These are phyloP conservation scores for Epichloe elymi DNA, from an alignment of 2,329 filamentous ascomycete species.

Conservation along the genomic window DNA sequence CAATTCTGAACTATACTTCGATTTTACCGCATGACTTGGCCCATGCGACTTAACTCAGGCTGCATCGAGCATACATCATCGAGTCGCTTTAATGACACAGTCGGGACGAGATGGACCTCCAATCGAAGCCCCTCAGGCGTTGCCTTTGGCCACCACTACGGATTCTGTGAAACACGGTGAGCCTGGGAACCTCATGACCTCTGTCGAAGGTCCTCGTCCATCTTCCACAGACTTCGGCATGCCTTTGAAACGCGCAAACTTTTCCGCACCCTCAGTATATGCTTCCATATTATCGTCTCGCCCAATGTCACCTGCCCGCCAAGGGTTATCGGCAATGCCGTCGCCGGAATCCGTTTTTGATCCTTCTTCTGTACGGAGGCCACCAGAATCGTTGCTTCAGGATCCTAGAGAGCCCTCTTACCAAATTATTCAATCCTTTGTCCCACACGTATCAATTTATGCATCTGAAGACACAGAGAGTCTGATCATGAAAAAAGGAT, in stretches of 20 bases:
- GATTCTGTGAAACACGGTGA: constrained; percentile 40
- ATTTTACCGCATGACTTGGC: constrained; percentile 10
- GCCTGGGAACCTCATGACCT: constrained; percentile 43
- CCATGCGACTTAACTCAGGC: neutral
- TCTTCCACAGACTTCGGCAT: constrained; percentile 40
- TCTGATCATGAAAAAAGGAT: constrained; percentile 70
- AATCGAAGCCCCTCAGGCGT: constrained; percentile 54
- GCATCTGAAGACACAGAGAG: constrained; percentile 78
- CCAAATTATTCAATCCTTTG: constrained; percentile 71
- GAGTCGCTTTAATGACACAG: constrained; percentile 50
- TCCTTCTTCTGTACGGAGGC: constrained; percentile 28
- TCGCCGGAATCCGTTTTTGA: constrained; percentile 47
- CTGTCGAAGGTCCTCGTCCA: constrained; percentile 31
- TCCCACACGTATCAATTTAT: constrained; percentile 77
- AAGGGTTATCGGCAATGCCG: constrained; percentile 42
- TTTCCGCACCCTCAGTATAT: constrained; percentile 48
- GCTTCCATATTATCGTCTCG: constrained; percentile 55
- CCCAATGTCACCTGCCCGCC: constrained; percentile 52
- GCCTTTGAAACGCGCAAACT: constrained; percentile 40
- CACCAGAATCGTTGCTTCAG: constrained; percentile 30
- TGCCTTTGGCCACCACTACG: constrained; percentile 51
- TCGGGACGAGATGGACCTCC: constrained; percentile 49
- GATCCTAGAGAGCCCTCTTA: constrained; percentile 42
- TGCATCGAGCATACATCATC: constrained; percentile 2
- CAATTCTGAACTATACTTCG: neutral